Base-by-base conservation (phyloP, 306 rosid genomes). In the Rosa persica region DNA sequence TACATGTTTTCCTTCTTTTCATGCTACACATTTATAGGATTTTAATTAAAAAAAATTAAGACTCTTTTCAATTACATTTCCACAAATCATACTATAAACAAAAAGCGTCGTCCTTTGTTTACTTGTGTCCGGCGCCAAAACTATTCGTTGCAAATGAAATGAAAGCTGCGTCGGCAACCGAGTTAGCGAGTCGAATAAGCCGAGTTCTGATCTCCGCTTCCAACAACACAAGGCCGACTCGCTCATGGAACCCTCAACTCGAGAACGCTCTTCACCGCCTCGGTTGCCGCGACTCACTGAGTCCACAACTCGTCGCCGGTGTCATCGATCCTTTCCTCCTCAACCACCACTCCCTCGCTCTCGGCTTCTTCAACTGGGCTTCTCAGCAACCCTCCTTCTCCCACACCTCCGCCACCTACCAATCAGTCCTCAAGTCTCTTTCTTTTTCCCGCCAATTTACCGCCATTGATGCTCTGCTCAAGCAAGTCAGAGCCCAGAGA, bases 331-430 rank as follows among this genome's bases (percentile, higher is more conserved):
- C 98, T 25, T 88, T 85, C 75, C 98, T 95, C 42, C 89, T 92
- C 60, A 9, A 39, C 48, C 98, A 95, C 85, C 93, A 88, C 64
- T 89, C 93, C 2, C 97, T 95, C 44, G 91, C 98, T 19, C 86
- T 94, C 34, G 97, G 98, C 44, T 92, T 94, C 90, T 94, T 95
- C 91, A 85, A 89, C 74, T 95, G 98, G 98, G 95, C 91, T 73
- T 87, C 98, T 55, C 97, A 95, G 78, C 97, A 89, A 49, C 98
- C 98, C 3, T 84, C 87, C 8, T 95, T 90, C 80, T 15, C 78
- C 12, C 98, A 95, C 87, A 82, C 86, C 12, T 71, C 92, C 5
- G 10, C 58, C 27, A 82, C 97, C 76, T 95, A 86, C 79, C 85
- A 87, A 30, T 90, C 98, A 22, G 73, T 95, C 68, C 89, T 95